A percentile compares a stretch with the other conserved stretches of the same genome.
Conservation (phyloP, 2,329 filamentous ascomycete species). For the Fusarium sulawesiense region DNA sequence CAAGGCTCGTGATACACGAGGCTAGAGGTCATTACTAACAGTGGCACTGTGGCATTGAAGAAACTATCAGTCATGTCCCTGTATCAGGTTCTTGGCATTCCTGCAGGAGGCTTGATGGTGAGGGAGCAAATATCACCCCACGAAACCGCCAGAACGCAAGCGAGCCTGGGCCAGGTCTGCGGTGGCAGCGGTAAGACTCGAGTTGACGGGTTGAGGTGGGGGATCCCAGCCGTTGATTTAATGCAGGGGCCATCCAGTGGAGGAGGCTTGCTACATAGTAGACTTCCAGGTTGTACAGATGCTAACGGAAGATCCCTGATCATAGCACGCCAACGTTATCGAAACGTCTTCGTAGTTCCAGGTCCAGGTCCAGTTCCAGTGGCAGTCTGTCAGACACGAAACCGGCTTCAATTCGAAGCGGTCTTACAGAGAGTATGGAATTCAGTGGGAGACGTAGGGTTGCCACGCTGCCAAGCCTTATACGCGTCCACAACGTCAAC, state of each 20-base stretch:
- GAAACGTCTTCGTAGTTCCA: conserved; percentile 1
- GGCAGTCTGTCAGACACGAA: conserved; percentile 27
- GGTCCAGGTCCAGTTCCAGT: background rate
- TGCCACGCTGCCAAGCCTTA: conserved; percentile 23
- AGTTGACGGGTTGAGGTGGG: conserved; percentile 39
- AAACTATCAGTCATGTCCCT: conserved; percentile 10
- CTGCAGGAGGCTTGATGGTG: conserved; percentile 39
- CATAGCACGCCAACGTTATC: conserved; percentile 38
- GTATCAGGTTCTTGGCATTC: conserved; percentile 18
- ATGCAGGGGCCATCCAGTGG: conserved; percentile 40
- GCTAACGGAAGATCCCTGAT: conserved; percentile 14
- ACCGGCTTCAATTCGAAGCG: conserved; percentile 21
- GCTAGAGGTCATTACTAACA: conserved; percentile 5
- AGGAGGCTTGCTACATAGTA: conserved; percentile 14
- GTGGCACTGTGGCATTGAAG: conserved; percentile 14
- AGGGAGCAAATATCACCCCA: conserved; percentile 44
- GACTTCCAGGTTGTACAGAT: background rate
- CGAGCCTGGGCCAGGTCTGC: conserved; percentile 40
- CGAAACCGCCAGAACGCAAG: conserved; percentile 42
- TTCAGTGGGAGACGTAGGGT: conserved; percentile 8
- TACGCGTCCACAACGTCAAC: conserved; percentile 5
- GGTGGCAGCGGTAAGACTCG: conserved; percentile 36
- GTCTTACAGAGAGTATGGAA: conserved; percentile 7
- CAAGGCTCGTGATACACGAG: conserved; percentile 4
- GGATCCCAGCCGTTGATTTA: conserved; percentile 40